Base-by-base conservation (phyloP, 768 basidiomycete genomes). In the Lyophyllum decastes region DNA sequence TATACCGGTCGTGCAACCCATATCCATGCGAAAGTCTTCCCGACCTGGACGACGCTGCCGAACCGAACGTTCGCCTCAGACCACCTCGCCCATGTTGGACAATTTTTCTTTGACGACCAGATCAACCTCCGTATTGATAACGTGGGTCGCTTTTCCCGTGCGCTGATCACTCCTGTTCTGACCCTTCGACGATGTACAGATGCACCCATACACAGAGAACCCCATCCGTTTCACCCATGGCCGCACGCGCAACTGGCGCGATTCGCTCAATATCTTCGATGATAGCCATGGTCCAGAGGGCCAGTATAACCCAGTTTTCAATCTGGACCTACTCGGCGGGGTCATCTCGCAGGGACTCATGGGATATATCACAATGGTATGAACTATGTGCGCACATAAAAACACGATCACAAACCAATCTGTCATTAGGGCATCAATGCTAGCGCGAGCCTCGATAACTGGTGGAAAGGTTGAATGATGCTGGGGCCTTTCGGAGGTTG, bases 71-170 rank as follows among this genome's bases (percentile, higher is more conserved):
- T 79, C 69, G 70, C 64, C 19, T 76, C 77, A n/a, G 73, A 74
- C 1, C 72, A 75, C 6, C 72, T 82, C 2, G 66, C 72, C 1
- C 82, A 84, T 62, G 73, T 74, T 16, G 82, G 82, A 1, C 82
- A 84, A 59, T 83, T 80, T 65, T 84, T 83, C 74, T 84, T 84
- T 49, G 81, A 83, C 41, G 82, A 84, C 57, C 78, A 79, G 2
- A 68, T 82, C 45, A 82, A 82, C 58, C 59, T 75, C 38, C 69
- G 77, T 16, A 68, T 84, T 12, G 81, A 82, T 60, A 78, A 81
- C 65, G 78, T 78, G 27, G 22, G 72, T 60, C 12, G 9, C 17
- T 52, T 27, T 33, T 22, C 14, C 34, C 22, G 9, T 47, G 25
- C n/a, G 30, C 52, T 40, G 14, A 40, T 49, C 52, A 33, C 58